Conservation (phyloP, 768 basidiomycete species). For the Paxillus involutus region DNA sequence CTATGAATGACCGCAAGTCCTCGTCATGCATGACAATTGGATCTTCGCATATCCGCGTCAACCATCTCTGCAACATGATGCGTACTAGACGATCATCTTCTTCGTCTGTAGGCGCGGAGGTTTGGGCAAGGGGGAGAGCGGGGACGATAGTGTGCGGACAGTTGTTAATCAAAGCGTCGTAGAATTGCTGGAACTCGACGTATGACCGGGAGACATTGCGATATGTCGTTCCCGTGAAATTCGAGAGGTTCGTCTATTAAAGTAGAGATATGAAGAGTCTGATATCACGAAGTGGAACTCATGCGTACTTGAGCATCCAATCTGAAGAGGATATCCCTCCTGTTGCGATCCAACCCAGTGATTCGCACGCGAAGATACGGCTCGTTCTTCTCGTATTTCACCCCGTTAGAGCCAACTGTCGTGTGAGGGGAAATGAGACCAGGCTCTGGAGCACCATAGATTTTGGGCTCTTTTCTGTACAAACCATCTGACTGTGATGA, state of each 20-base stretch:
- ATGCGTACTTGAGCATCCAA: conserved; percentile 86
- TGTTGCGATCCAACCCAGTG: conserved; percentile 89
- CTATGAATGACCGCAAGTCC: conserved; percentile 91
- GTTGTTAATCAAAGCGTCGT: conserved; percentile 83
- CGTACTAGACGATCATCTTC: conserved; percentile 96
- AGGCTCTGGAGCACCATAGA: conserved; percentile 83
- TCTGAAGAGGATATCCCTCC: conserved; percentile 90
- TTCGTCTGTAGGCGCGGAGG: conserved; percentile 95
- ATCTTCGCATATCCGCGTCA: conserved; percentile 90
- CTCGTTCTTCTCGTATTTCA: conserved; percentile 70
- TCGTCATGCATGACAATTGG: conserved; percentile 86
- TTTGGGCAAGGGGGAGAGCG: conserved; percentile 93
- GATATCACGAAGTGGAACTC: conserved; percentile 19
- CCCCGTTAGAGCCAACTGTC: conserved; percentile 65
- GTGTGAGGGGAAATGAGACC: conserved; percentile 79
- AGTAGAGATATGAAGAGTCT: neutral
- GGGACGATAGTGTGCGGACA: conserved; percentile 97
- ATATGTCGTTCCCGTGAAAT: conserved; percentile 86
- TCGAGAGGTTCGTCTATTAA: conserved; percentile 85
- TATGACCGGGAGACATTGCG: conserved; percentile 95
- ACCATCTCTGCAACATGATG: conserved; percentile 94
- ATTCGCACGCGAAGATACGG: conserved; percentile 90
- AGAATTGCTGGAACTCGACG: conserved; percentile 91
- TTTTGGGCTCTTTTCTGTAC: conserved; percentile 80
- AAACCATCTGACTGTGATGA: conserved; percentile 51